Percentiles rank a stretch among this genome's conserved stretches.
Conservation (phyloP, 768 basidiomycete genomes). For the Symmetrospora coprosmae region DNA sequence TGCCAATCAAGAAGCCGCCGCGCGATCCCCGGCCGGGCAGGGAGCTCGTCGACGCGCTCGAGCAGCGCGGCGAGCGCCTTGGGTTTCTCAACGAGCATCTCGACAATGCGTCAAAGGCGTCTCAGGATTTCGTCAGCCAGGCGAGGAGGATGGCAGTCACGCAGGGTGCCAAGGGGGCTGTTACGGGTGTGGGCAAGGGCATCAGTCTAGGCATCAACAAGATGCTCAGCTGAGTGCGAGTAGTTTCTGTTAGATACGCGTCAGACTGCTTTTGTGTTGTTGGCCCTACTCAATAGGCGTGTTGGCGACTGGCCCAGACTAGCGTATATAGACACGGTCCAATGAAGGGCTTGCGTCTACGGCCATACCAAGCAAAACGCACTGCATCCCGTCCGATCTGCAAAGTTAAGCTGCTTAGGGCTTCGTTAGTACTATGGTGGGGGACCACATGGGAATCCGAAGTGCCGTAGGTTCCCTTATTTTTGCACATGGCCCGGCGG, state of each 20-base stretch:
- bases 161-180: conserved; percentile 19
- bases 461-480: conserved; percentile 41
- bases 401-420: conserved; percentile 52
- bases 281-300: too few relatives aligned
- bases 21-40: too few relatives aligned
- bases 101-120: conserved; percentile 27
- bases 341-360: conserved; percentile 7
- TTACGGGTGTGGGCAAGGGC: background rate
- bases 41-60: conserved; percentile 26
- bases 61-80: conserved; percentile 29
- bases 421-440: conserved; percentile 54
- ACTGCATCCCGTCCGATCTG: conserved; percentile 46
- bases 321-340: too few relatives aligned
- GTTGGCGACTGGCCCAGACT: too few relatives aligned
- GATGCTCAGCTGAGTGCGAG: conserved; percentile 1
- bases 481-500: too few relatives aligned
- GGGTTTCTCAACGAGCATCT: conserved; percentile 27
- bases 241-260: too few relatives aligned
- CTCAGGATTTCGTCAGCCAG: conserved; percentile 9
- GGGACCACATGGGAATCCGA: conserved; percentile 52
- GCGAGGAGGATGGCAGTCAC: conserved; percentile 20
- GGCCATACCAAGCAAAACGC: conserved; percentile 24
- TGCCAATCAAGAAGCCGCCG: conserved; percentile 23
- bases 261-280: too few relatives aligned
- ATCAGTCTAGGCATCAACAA: background rate